phyloP scores from a whole-genome alignment of 2,329 filamentous ascomycete genomes.

The Sporothrix brasiliensis region DNA sequence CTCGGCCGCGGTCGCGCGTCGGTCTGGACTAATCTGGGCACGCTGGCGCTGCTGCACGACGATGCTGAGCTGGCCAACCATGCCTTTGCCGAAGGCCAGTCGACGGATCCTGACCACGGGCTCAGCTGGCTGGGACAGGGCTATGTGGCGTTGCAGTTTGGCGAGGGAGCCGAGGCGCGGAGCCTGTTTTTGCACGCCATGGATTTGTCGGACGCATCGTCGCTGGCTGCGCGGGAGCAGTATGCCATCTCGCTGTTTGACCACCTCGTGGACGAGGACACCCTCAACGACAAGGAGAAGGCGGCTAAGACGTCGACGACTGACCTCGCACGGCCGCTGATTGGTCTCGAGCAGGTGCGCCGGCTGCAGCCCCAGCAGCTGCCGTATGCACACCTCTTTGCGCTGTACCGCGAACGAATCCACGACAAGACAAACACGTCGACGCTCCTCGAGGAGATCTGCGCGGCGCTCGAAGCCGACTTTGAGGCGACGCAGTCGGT shows the following conservation, averaged over 20 bases:
- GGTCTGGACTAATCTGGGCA: constrained; percentile 88
- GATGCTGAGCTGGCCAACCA: constrained; percentile 86
- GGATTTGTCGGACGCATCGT: constrained; percentile 82
- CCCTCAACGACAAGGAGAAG: constrained; percentile 50
- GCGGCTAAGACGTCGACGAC: constrained; percentile 55
- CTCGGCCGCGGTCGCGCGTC: constrained; percentile 84
- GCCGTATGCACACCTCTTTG: constrained; percentile 73
- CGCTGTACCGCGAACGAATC: constrained; percentile 80
- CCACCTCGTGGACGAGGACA: constrained; percentile 60
- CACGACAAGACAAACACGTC: constrained; percentile 68
- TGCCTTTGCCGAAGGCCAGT: constrained; percentile 87
- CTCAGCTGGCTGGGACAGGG: constrained; percentile 95
- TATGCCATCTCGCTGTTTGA: constrained; percentile 85
- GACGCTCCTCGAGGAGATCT: constrained; percentile 65
- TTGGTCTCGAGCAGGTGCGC: constrained; percentile 81
- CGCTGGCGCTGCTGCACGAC: constrained; percentile 80
- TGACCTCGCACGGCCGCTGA: constrained; percentile 80
- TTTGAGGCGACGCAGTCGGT: constrained; percentile 83
- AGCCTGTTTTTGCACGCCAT: constrained; percentile 91
- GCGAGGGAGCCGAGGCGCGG: constrained; percentile 75
- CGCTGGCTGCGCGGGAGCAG: constrained; percentile 72
- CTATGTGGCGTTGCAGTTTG: constrained; percentile 75
- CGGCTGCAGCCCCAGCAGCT: constrained; percentile 71
- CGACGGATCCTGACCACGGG: constrained; percentile 89
- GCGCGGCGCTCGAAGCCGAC: constrained; percentile 70